Conservation (phyloP, 495 filamentous ascomycete species). For the Tuber umbilicatum region DNA sequence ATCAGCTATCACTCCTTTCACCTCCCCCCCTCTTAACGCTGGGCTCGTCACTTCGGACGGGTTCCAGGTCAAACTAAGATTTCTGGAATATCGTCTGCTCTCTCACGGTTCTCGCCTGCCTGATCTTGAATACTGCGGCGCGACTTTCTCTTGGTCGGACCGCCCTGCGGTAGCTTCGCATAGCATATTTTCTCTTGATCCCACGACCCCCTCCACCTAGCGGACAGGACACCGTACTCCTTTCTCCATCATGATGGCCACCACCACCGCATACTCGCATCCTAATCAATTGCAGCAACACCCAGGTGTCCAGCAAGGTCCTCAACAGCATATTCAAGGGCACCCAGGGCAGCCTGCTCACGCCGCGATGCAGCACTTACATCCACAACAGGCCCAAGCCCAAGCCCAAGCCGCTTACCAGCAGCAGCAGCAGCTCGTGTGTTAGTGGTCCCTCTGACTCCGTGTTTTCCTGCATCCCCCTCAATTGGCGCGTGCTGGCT, state of each 20-base stretch:
- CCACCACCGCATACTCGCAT: conserved; percentile 27
- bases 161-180: conserved; percentile 2
- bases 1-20: neutral
- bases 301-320: conserved; percentile 38
- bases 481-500: conserved; percentile 32
- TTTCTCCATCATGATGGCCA: conserved; percentile 32
- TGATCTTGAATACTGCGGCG: neutral
- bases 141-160: neutral
- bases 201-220: neutral
- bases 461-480: conserved; percentile 14
- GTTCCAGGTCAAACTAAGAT: neutral
- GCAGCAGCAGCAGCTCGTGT: conserved; percentile 37
- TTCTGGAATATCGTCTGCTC: neutral
- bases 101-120: neutral
- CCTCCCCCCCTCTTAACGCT: neutral
- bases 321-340: conserved; percentile 41
- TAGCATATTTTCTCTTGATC: neutral
- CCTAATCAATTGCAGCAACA: conserved; percentile 40
- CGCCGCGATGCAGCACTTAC: conserved; percentile 37
- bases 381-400: conserved; percentile 27
- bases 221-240: neutral
- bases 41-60: conserved; percentile 1
- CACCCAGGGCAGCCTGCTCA: conserved; percentile 39
- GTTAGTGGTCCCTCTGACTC: conserved; percentile 29
- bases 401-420: conserved; percentile 26